A percentile compares a stretch with the other conserved stretches of the same genome.
These are phyloP conservation scores for Fonsecaea pedrosoi DNA, from an alignment of 2,329 filamentous ascomycete genomes.

Conservation along the genomic window DNA sequence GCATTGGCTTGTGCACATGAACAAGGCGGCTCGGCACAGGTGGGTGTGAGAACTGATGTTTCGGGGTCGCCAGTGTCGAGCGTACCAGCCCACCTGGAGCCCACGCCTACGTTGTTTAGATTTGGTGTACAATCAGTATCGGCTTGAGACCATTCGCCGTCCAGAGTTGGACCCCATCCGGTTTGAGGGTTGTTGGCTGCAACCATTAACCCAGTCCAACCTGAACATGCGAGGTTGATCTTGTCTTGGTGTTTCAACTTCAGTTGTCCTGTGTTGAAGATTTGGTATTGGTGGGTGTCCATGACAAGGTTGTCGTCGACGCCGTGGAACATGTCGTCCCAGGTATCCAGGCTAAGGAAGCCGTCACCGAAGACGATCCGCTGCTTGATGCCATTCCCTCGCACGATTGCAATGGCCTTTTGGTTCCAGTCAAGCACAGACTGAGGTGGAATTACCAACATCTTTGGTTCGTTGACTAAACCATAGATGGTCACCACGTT, in stretches of 20 bases:
- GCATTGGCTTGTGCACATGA: slow-evolving; percentile 79
- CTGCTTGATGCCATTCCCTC: slow-evolving; percentile 74
- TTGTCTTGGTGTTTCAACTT: slow-evolving; percentile 81
- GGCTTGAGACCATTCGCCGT: slow-evolving; percentile 96
- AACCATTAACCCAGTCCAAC: slow-evolving; percentile 81
- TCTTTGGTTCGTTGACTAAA: slow-evolving; percentile 90
- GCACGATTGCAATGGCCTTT: slow-evolving; percentile 73
- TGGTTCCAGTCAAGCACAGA: slow-evolving; percentile 81
- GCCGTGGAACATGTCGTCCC: slow-evolving; percentile 80
- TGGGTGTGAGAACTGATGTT: slow-evolving; percentile 70
- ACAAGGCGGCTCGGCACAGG: slow-evolving; percentile 76
- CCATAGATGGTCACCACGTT: slow-evolving; percentile 94
- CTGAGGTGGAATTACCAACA: slow-evolving; percentile 69
- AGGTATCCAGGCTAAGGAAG: slow-evolving; percentile 88
- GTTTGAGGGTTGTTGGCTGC: slow-evolving; percentile 68
- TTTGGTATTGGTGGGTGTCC: slow-evolving; percentile 98
- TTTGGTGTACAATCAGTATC: slow-evolving; percentile 90
- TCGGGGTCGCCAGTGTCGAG: slow-evolving; percentile 68
- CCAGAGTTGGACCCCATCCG: slow-evolving; percentile 88
- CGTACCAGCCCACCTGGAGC: slow-evolving; percentile 91
- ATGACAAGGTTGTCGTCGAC: slow-evolving; percentile 74
- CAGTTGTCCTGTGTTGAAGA: slow-evolving; percentile 92
- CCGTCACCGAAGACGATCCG: slow-evolving; percentile 90
- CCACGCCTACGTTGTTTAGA: slow-evolving; percentile 87
- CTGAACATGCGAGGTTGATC: slow-evolving; percentile 83